Evolutionary conservation across 108 stramenopile species (phyloP).

Genomic region (Skeletonema tropicum): DNA sequence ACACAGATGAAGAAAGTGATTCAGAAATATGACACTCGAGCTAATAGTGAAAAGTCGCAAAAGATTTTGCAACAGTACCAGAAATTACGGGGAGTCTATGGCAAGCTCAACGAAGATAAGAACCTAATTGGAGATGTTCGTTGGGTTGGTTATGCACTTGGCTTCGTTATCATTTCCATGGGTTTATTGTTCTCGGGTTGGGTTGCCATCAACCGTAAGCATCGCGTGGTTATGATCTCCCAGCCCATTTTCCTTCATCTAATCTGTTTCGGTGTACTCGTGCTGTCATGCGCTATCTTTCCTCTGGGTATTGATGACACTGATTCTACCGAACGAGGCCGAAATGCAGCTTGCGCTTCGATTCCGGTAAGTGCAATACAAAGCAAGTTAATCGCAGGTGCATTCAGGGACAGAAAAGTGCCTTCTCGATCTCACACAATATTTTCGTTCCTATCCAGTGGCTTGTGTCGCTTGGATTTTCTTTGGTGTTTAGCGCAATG

Average conservation of each 20-base stretch:
- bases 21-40: background rate
- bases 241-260: slow-evolving; percentile 65
- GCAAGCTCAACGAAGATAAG: slow-evolving; percentile 3
- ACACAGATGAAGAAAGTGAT: background rate
- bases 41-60: background rate
- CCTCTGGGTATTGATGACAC: slow-evolving; percentile 9
- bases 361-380: background rate
- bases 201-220: slow-evolving; percentile 7
- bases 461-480: slow-evolving; percentile 57
- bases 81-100: slow-evolving; percentile 6
- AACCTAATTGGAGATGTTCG: background rate
- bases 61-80: slow-evolving; percentile 4
- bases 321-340: background rate
- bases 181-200: background rate
- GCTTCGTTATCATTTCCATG: background rate
- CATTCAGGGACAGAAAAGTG: background rate
- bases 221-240: slow-evolving; percentile 7
- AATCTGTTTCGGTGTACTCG: slow-evolving; percentile 55
- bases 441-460: background rate
- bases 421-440: background rate
- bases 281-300: slow-evolving; percentile 40
- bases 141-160: slow-evolving; percentile 5
- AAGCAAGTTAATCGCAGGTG: background rate
- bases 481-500: slow-evolving; percentile 46
- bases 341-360: background rate